Evolutionary conservation across 2,329 filamentous ascomycete species (phyloP).

Genomic region (Trichoderma semiorbis): DNA sequence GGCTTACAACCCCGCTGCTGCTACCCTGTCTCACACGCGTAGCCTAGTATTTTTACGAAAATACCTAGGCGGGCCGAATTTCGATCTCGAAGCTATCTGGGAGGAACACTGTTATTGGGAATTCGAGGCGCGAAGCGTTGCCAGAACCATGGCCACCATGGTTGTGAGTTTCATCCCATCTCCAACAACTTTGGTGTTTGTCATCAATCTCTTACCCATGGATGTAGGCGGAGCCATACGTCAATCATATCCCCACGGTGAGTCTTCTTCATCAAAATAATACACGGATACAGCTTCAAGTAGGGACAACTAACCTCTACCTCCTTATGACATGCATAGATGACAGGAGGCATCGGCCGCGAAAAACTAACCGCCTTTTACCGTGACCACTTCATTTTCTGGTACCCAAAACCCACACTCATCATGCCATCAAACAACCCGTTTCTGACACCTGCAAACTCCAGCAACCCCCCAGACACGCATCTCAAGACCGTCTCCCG

Average conservation of each 20-base stretch:
- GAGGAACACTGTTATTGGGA: conserved; percentile 71
- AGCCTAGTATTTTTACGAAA: conserved; percentile 62
- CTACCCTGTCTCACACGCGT: conserved; percentile 62
- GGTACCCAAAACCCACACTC: background rate
- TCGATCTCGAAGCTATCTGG: conserved; percentile 74
- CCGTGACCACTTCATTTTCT: conserved; percentile 66
- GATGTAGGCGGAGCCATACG: conserved; percentile 57
- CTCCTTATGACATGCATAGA: conserved; percentile 25
- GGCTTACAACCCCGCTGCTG: conserved; percentile 50
- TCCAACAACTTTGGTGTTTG: background rate
- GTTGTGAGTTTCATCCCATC: conserved; percentile 43
- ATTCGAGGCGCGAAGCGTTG: conserved; percentile 64
- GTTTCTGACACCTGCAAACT: background rate
- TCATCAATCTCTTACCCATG: background rate
- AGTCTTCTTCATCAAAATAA: conserved; percentile 24
- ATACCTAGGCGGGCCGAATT: conserved; percentile 60
- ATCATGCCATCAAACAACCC: background rate
- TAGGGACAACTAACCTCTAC: background rate
- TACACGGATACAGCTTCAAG: background rate
- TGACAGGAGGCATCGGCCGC: conserved; percentile 67
- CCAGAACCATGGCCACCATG: conserved; percentile 74
- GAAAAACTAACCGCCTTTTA: conserved; percentile 64
- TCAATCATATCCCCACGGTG: conserved; percentile 70
- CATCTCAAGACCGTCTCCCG: conserved; percentile 63
- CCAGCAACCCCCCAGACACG: conserved; percentile 62